Base-by-base conservation (phyloP, 805 yeast species). In the Lipomyces yamadae region DNA sequence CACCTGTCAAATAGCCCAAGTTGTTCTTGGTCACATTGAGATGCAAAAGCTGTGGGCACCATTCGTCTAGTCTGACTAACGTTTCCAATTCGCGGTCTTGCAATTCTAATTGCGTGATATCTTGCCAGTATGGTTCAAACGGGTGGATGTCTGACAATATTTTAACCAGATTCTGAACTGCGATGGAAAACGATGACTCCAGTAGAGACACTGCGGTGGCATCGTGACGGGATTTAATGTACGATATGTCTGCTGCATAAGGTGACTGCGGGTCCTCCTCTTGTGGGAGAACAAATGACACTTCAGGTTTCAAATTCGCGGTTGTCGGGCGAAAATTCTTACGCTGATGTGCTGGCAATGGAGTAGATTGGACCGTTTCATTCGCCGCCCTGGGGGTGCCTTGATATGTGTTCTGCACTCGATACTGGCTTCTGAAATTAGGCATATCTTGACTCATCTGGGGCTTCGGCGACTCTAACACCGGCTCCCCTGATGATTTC, bases 1-100 rank as follows among this genome's bases (percentile, higher is more conserved):
- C 70, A 0, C 87, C 87, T n/a, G 81, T 81, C 24, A 84, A 70
- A 68, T 75, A 81, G 39, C 76, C 77, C 30, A 84, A 71, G 15
- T 74, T 70, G 74, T 84, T 84, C 7, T 74, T 63, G 1, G 84
- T 77, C 6, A 83, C 75, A 64, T 82, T 76, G 2, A 82, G 72
- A n/a, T 72, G 75, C 29, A 69, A 70, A 33, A 84, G 72, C 13
- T 75, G 75, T 0, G 86, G 86, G 61, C 84, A 76, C 61, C 82
- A 78, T 34, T 76, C 75, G 33, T 79, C 76, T 45, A 84, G 77
- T 58, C 79, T 79, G 48, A 79, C 79, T 11, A 84, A 74, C 39
- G 80, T 81, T n/a, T 76, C 79, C 32, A 84, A 73, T 1, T 73
- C 73, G 30, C 76, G 74, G 29, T 76, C 76, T 2, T 77, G 69